phyloP scores from a whole-genome alignment of 1,284 basidiomycete genomes.

The Bondarzewia mesenterica region DNA sequence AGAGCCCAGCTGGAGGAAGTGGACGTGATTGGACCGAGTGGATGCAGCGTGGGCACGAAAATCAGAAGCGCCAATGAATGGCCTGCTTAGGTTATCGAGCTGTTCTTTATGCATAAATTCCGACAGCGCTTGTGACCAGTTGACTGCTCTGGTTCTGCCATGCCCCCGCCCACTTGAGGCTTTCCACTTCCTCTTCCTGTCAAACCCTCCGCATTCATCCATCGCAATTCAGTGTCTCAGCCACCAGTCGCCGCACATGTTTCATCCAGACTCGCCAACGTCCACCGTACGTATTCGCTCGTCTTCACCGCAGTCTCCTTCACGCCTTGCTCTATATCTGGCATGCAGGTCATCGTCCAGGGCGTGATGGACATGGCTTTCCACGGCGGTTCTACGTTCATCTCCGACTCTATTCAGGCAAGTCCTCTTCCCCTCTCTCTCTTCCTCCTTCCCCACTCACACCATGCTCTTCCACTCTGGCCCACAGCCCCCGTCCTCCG shows the following conservation, averaged over 20 bases:
- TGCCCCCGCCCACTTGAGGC: too few species aligned
- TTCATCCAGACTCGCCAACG: too few species aligned
- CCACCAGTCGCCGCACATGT: neutral
- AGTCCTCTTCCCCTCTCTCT: neutral
- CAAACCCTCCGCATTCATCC: constrained; percentile 9
- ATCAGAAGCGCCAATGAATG: too few species aligned
- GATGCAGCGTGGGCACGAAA: too few species aligned
- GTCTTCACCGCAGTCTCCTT: neutral
- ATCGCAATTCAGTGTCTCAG: constrained; percentile 8
- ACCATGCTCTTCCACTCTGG: neutral
- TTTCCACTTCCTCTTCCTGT: neutral
- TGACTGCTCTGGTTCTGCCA: too few species aligned
- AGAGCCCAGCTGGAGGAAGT: neutral
- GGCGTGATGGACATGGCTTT: neutral
- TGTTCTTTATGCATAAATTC: too few species aligned
- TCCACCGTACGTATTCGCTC: neutral
- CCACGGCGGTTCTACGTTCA: neutral
- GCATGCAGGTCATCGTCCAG: neutral
- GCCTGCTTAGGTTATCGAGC: neutral
- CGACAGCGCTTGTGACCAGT: neutral
- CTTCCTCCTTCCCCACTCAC: neutral
- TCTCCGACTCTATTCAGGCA: neutral
- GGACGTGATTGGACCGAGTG: neutral
- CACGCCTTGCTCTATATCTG: neutral
- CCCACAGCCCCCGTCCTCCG: constrained; percentile 14